A percentile compares a stretch with the other conserved stretches of the same genome.
Evolutionary conservation across 1,284 basidiomycete species (phyloP).

Genomic region (Rhodotorula sp.): DNA sequence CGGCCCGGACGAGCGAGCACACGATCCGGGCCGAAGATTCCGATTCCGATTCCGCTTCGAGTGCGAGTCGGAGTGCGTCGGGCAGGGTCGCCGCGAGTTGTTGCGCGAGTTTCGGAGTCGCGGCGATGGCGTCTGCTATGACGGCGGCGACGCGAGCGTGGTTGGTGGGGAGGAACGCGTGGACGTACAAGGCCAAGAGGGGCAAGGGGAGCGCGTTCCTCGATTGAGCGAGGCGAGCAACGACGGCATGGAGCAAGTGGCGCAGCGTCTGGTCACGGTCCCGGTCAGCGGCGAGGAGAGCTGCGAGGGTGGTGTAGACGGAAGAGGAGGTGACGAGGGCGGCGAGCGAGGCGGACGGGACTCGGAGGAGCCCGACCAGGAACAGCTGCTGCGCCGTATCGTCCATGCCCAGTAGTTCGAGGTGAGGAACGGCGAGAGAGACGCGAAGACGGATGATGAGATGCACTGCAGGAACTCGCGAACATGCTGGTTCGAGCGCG

Average conservation of each 20-base stretch:
- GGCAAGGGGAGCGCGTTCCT: slow-evolving; percentile 3
- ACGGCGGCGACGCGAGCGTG: not conserved
- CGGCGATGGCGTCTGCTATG: slow-evolving; percentile 4
- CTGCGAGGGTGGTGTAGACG: not conserved
- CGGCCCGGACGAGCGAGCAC: too few relatives aligned
- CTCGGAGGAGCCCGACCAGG: slow-evolving; percentile 1
- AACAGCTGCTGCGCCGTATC: not conserved
- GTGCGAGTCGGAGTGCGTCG: not conserved
- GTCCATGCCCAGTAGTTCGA: not conserved
- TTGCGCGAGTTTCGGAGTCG: slow-evolving; percentile 1
- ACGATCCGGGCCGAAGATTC: not conserved
- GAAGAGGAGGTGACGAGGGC: not conserved
- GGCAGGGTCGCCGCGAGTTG: not conserved
- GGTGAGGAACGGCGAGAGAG: not conserved
- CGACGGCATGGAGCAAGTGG: slow-evolving; percentile 10
- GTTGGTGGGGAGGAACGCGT: slow-evolving; percentile 11
- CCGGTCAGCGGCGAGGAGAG: slow-evolving; percentile 10
- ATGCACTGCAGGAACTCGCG: not conserved
- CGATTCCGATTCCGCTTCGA: not conserved
- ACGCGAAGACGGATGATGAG: too few relatives aligned
- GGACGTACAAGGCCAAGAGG: slow-evolving; percentile 20
- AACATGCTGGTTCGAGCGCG: too few relatives aligned
- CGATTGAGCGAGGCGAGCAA: slow-evolving; percentile 3
- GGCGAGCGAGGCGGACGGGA: slow-evolving; percentile 2
- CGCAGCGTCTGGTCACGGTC: not conserved